These are phyloP conservation scores for Jacaranda mimosifolia DNA, from an alignment of 257 asterid genomes.

Conservation along the genomic window DNA sequence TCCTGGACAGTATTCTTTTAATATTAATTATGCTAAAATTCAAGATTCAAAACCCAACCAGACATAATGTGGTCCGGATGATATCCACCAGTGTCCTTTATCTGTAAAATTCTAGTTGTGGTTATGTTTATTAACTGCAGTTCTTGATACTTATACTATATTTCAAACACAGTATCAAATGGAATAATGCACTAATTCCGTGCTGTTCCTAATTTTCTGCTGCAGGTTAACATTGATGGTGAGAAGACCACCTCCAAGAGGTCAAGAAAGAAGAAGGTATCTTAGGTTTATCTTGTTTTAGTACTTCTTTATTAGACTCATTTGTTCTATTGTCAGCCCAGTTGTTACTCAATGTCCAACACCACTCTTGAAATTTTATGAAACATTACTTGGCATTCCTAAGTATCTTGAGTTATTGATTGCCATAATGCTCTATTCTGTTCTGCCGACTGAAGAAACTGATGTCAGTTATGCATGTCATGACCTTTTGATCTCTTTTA, in stretches of 20 bases:
- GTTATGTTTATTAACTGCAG: neutral
- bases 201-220: slow-evolving; percentile 12
- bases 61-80: neutral
- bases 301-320: neutral
- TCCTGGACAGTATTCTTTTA: neutral
- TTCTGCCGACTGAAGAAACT: no score
- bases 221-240: slow-evolving; percentile 46
- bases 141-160: neutral
- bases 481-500: no score
- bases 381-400: neutral
- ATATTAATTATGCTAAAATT: neutral
- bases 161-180: slow-evolving; percentile 11
- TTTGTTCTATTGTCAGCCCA: neutral
- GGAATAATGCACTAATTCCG: neutral
- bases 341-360: neutral
- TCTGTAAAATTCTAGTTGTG: neutral
- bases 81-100: neutral
- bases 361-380: neutral
- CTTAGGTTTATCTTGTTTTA: neutral
- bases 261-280: slow-evolving; percentile 73
- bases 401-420: neutral
- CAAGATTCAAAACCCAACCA: neutral
- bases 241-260: slow-evolving; percentile 55
- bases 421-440: neutral
- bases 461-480: neutral